Conservation (phyloP, 306 rosid genomes). For the Dryas alaskensis region DNA sequence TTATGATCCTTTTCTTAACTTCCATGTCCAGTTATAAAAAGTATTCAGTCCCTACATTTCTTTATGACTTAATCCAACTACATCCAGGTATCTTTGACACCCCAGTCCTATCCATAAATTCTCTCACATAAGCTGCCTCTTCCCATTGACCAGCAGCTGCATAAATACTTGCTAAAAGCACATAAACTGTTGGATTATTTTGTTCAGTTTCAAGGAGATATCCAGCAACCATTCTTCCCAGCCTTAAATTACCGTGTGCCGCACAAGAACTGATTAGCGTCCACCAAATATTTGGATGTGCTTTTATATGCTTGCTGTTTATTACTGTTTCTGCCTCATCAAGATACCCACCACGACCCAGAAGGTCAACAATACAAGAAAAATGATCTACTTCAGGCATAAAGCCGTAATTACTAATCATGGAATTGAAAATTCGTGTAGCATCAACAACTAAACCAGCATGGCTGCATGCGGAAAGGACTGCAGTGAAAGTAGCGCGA, state of each 20-base stretch:
- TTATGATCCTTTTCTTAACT: not conserved
- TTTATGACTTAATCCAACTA: constrained; percentile 54
- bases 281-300: constrained; percentile 70
- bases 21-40: not conserved
- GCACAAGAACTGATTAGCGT: constrained; percentile 84
- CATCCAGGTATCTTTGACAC: constrained; percentile 59
- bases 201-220: constrained; percentile 57
- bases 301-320: constrained; percentile 42
- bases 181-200: constrained; percentile 65
- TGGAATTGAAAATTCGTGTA: constrained; percentile 45
- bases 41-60: not conserved
- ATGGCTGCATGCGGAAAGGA: constrained; percentile 82
- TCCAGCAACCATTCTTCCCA: constrained; percentile 59
- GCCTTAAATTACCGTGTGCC: constrained; percentile 60
- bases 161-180: constrained; percentile 65
- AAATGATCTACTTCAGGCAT: constrained; percentile 63
- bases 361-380: constrained; percentile 73
- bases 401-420: constrained; percentile 48
- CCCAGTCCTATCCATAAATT: constrained; percentile 41
- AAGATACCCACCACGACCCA: constrained; percentile 70
- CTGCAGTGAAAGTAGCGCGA: constrained; percentile 62
- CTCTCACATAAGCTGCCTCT: constrained; percentile 68
- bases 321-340: constrained; percentile 66
- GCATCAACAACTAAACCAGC: constrained; percentile 68
- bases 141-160: constrained; percentile 78